These are phyloP conservation scores for Bisporella sp. DNA, from an alignment of 2,329 filamentous ascomycete genomes.

Conservation along the genomic window DNA sequence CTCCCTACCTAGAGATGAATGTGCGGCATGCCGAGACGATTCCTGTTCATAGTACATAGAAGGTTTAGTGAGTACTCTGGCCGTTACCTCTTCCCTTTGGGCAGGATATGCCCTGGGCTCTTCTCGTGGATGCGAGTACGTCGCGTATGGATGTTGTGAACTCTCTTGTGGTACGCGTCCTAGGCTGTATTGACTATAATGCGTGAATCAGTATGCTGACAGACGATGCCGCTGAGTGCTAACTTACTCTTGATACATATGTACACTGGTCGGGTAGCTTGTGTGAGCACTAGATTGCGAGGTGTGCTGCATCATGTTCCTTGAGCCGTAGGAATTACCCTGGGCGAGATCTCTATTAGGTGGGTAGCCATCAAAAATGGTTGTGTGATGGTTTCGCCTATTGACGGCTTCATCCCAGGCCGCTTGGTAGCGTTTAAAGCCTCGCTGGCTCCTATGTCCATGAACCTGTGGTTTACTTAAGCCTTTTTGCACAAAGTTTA, in stretches of 20 bases:
- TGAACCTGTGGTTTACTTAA: neutral
- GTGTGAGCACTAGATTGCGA: too few relatives aligned
- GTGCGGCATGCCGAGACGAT: too few relatives aligned
- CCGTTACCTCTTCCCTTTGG: slow-evolving; percentile 20
- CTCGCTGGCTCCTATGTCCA: slow-evolving; percentile 16
- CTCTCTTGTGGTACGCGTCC: too few relatives aligned
- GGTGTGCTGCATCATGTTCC: too few relatives aligned
- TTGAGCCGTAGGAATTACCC: too few relatives aligned
- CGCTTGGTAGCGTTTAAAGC: slow-evolving; percentile 28
- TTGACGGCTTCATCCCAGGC: slow-evolving; percentile 27
- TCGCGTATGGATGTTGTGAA: neutral
- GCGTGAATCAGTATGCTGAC: too few relatives aligned
- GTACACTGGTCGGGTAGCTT: too few relatives aligned
- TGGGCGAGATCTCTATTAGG: neutral
- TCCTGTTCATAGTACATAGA: neutral
- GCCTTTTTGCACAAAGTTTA: neutral
- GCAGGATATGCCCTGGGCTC: slow-evolving; percentile 4
- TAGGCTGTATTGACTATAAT: too few relatives aligned
- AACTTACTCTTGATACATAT: too few relatives aligned
- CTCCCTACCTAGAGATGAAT: slow-evolving; percentile 4
- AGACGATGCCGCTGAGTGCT: too few relatives aligned
- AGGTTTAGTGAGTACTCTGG: slow-evolving; percentile 18
- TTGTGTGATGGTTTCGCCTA: slow-evolving; percentile 13
- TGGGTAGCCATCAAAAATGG: slow-evolving; percentile 1
- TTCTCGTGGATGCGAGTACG: slow-evolving; percentile 13